Base-by-base conservation (phyloP, 148 eudicot genomes). In the Rhododendron simsii region DNA sequence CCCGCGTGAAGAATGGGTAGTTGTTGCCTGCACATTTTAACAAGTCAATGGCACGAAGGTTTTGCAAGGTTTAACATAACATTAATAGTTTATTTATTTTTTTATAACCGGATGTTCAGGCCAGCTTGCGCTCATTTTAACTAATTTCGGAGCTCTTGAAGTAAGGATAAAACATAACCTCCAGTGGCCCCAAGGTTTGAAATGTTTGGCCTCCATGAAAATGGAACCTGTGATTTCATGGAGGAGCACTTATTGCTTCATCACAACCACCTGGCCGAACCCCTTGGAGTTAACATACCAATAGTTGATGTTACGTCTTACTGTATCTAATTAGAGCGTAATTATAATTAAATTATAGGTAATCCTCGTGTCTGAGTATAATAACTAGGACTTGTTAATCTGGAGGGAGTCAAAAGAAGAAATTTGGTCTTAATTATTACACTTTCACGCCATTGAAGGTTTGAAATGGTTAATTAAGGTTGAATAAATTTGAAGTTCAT, bases 21-120 rank as follows among this genome's bases (percentile, higher is more conserved):
- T 84, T 57, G 90, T 82, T 85, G 87, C 61, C 86, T 71, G 18
- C 76, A 30, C 76, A 71, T 71, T 71, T 71, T 71, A 71, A 33
- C 76, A 71, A 71, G 76, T 71, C 76, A 28, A 71, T 71, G 76
- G 41, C 39, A 14, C 4, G 2, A 30, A 71, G 61, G 7, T 14
- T 55, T 20, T 55, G 23, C 23, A 4, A 55, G 37, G 20, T 71
- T 71, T 13, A 30, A 47, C 7, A 41, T 41, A 41, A 7, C 7
- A 41, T 5, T 41, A 41, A 1, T 5, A 5, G 0, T 41, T 41
- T 41, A 0, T 39, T 5, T 39, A 30, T 37, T 37, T 2, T 41
- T 41, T 41, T 0, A 41, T 41, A 41, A 41, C 0, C 7, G 0
- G 7, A 41, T 41, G 7, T 41, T 7, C 7, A 7, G 1, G 1